A percentile compares a stretch with the other conserved stretches of the same genome.
These are phyloP conservation scores for Podospora anserina DNA, from an alignment of 495 filamentous ascomycete species.

Conservation along the genomic window DNA sequence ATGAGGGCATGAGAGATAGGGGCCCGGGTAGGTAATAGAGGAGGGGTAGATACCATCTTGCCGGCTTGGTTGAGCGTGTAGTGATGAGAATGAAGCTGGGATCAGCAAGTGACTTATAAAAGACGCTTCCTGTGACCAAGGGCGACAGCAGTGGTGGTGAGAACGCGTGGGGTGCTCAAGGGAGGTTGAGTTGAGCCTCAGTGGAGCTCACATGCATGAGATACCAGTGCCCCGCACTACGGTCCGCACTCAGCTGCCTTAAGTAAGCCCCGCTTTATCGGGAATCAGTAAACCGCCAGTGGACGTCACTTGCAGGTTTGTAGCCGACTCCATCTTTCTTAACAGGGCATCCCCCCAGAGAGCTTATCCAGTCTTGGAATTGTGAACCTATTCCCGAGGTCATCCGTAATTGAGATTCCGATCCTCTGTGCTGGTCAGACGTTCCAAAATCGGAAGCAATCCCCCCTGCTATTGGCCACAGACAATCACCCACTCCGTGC, in stretches of 20 bases:
- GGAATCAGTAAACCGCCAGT: neutral
- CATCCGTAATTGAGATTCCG: neutral
- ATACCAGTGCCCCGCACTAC: slow-evolving; percentile 9
- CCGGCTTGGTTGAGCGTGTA: neutral
- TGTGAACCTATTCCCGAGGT: no score
- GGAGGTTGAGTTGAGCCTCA: slow-evolving; percentile 9
- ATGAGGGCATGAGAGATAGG: neutral
- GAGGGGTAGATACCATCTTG: neutral
- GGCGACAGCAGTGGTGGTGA: neutral
- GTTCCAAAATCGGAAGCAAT: neutral
- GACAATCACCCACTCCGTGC: neutral
- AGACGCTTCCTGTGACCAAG: neutral
- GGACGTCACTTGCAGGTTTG: neutral
- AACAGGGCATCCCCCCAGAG: neutral
- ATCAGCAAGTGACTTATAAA: neutral
- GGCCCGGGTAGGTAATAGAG: neutral
- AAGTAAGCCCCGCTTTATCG: neutral
- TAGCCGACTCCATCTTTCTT: neutral
- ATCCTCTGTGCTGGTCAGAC: neutral
- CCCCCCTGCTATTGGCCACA: neutral
- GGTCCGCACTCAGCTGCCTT: slow-evolving; percentile 4
- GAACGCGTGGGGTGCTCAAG: neutral
- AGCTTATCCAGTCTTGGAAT: no score
- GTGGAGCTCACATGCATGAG: neutral
- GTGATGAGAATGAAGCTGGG: neutral